These are phyloP conservation scores for Aspergillus indologenus DNA, from an alignment of 495 filamentous ascomycete genomes.

Conservation along the genomic window DNA sequence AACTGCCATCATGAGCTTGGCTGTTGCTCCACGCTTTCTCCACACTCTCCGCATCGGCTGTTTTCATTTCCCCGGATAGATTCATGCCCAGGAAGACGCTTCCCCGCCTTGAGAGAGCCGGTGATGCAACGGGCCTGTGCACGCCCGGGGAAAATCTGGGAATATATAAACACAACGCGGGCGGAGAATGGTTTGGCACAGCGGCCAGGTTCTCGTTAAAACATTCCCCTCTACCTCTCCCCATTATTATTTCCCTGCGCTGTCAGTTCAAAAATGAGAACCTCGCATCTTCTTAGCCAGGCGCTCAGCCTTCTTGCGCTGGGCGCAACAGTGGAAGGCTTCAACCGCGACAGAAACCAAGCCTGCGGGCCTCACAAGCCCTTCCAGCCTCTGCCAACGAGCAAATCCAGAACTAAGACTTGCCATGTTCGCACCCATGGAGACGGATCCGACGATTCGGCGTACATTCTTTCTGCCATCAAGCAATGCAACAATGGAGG, in stretches of 20 bases:
- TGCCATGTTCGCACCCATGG: slow-evolving; percentile 38
- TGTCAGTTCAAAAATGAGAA: slow-evolving; percentile 27
- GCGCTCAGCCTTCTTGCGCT: slow-evolving; percentile 27
- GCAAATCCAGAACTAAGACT: slow-evolving; percentile 26
- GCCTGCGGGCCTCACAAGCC: slow-evolving; percentile 32
- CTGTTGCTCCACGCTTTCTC: neutral
- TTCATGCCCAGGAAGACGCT: neutral
- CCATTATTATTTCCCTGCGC: neutral
- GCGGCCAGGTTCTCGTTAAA: neutral
- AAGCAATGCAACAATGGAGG: slow-evolving; percentile 65
- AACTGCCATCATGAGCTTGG: neutral
- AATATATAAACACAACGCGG: slow-evolving; percentile 1
- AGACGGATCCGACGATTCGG: slow-evolving; percentile 55
- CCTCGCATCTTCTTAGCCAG: slow-evolving; percentile 28
- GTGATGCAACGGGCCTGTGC: neutral
- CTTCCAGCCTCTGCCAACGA: slow-evolving; percentile 37
- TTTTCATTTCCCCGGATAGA: slow-evolving; percentile 9
- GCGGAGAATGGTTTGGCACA: neutral
- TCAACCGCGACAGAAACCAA: slow-evolving; percentile 25
- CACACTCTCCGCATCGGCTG: slow-evolving; percentile 1
- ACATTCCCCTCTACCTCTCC: neutral
- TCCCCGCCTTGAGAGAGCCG: neutral
- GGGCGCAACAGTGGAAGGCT: slow-evolving; percentile 20
- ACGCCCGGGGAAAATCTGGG: neutral
- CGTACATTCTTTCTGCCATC: slow-evolving; percentile 55